Evolutionary conservation across 768 basidiomycete genomes (phyloP).

Genomic region (Dentipellis fragilis): DNA sequence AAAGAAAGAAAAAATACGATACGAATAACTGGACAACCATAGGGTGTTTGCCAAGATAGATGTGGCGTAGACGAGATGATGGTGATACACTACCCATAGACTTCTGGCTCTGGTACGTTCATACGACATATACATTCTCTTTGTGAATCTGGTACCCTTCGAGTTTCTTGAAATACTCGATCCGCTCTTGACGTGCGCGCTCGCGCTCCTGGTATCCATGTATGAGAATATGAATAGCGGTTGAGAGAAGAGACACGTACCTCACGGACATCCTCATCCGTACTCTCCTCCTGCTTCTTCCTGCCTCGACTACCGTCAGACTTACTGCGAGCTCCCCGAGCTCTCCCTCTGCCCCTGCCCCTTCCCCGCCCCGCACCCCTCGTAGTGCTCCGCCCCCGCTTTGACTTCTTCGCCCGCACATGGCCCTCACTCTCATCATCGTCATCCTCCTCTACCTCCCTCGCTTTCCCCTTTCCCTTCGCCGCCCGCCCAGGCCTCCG

Average conservation of each 20-base stretch:
- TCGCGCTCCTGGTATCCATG: slow-evolving; percentile 4
- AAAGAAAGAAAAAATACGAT: not conserved
- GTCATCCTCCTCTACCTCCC: not conserved
- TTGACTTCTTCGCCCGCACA: not conserved
- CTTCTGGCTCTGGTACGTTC: no score
- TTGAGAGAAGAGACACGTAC: not conserved
- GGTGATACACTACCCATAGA: not conserved
- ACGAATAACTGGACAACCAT: not conserved
- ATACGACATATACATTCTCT: slow-evolving; percentile 14
- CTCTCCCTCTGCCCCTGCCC: not conserved
- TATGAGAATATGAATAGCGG: not conserved
- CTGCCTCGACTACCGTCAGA: slow-evolving; percentile 2
- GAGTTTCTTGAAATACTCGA: slow-evolving; percentile 14
- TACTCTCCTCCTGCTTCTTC: slow-evolving; percentile 13
- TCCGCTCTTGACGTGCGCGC: slow-evolving; percentile 7
- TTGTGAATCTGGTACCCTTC: slow-evolving; percentile 10
- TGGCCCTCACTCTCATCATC: not conserved
- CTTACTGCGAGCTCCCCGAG: not conserved
- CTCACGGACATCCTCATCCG: slow-evolving; percentile 13
- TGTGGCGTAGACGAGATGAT: not conserved
- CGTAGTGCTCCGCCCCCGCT: not conserved
- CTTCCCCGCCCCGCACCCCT: not conserved
- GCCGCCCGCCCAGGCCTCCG: not conserved
- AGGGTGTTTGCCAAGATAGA: not conserved
- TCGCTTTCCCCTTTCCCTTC: not conserved